Evolutionary conservation across 192 early-diverging fungal species (phyloP), one percentile per base, ranked within the genome.

Genomic region (Podila epicladia): DNA sequence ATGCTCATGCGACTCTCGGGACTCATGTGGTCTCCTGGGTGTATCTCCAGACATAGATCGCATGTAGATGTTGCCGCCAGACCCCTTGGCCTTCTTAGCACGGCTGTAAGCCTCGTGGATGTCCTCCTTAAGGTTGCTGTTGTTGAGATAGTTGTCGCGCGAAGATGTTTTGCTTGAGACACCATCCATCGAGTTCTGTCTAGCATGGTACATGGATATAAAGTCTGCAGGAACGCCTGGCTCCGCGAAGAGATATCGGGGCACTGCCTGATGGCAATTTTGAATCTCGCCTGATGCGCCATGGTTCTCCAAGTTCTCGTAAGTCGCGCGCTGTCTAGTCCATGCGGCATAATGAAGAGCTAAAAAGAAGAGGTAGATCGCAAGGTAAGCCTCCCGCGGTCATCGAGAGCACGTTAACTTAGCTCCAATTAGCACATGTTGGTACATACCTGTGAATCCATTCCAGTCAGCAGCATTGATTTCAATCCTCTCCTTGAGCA

Each of bases 331-430:
- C 15, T 80, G 71, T 11, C 66, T 66, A n/a, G 62, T 69, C 77
- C 77, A 80, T 29, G 77, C 77, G 5, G 77, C 77, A 65, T 69
- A 80, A 26, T 80, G 77, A 9, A 80, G 61, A 31, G 77, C 77
- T 80, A 51, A 19, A 51, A 19, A 37, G 17, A 7, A n/a, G 8
- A 38, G 62, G 37, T 9, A 4, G 37, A 9, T 33, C 12, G 51
- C 33, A 31, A 26, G 31, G 53, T 5, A 5, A 31, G 26, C 22
- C 8, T 55, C 26, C 53, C n/a, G 1, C 2, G 9, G 20, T 55
- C 53, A 17, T 55, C 12, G n/a, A 55, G 53, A 24, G 8, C 32
- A 15, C n/a, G 33, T n/a, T 33, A 11, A 2, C 12, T 38, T 45
- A 15, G 2, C 13, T 17, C 41, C 15, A 45, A 45, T 45, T 3